Evolutionary conservation across 2,329 filamentous ascomycete genomes (phyloP).

Genomic region (Scedosporium dehoogii): DNA sequence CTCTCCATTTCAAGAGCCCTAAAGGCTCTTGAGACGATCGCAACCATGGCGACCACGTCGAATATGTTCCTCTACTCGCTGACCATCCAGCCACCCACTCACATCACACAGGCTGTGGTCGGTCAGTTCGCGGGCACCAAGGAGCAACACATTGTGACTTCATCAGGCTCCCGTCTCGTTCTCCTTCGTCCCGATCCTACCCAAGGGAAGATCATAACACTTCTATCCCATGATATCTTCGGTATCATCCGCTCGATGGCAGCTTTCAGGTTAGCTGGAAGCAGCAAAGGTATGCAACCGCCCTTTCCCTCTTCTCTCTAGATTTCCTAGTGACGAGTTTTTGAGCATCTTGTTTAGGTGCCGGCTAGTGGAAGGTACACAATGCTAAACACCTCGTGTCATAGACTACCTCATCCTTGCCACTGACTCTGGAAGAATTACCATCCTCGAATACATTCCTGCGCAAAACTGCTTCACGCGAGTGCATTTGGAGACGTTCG

Average conservation of each 20-base stretch:
- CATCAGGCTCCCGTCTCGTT: constrained; percentile 79
- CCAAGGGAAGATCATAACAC: constrained; percentile 74
- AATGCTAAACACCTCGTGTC: constrained; percentile 15
- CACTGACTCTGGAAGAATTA: constrained; percentile 90
- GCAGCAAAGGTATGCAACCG: constrained; percentile 76
- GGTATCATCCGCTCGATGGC: constrained; percentile 87
- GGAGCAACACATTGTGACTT: constrained; percentile 95
- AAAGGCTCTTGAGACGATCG: constrained; percentile 18
- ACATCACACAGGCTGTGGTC: constrained; percentile 80
- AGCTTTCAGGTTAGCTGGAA: constrained; percentile 84
- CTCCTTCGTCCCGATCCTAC: constrained; percentile 78
- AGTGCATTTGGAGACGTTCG: constrained; percentile 93
- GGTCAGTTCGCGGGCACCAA: constrained; percentile 94
- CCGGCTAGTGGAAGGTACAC: constrained; percentile 8
- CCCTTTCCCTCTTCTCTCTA: constrained; percentile 12
- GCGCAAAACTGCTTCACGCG: constrained; percentile 79
- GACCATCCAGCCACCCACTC: constrained; percentile 86
- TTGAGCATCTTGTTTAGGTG: too few species aligned
- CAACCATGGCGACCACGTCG: constrained; percentile 87
- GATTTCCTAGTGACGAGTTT: constrained; percentile 56
- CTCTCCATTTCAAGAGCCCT: constrained; percentile 1
- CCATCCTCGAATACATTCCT: constrained; percentile 84
- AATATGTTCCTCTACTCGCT: constrained; percentile 98
- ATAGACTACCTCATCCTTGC: constrained; percentile 92
- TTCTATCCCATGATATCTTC: constrained; percentile 90